Evolutionary conservation across 176 grass and related monocot genomes (phyloP).

Genomic region (Rhynchospora pubera): DNA sequence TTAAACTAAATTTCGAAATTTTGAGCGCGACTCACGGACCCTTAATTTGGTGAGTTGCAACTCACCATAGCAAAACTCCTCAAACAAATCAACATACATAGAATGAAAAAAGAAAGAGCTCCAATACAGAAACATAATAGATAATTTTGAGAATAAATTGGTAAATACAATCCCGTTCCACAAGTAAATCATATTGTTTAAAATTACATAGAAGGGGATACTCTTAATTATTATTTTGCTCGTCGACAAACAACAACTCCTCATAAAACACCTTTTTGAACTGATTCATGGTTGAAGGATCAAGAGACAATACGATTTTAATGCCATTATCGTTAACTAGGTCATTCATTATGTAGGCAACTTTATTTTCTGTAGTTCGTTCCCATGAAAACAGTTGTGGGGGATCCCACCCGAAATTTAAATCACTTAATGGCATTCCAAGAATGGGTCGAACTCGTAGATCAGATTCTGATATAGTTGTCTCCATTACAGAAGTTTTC

Average conservation of each 20-base stretch:
- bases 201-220: no score
- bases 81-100: no score
- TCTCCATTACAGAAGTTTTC: not conserved
- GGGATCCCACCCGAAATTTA: conserved; percentile 3
- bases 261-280: not conserved
- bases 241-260: not conserved
- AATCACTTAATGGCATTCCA: not conserved
- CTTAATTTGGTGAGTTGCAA: no score
- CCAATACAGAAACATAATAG: no score
- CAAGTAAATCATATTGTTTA: no score
- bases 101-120: no score
- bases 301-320: not conserved
- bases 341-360: conserved; percentile 1
- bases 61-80: no score
- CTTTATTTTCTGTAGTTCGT: not conserved
- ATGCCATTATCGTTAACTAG: not conserved
- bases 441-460: not conserved
- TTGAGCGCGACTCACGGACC: no score
- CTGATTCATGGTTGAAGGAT: not conserved
- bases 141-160: no score
- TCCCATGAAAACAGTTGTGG: not conserved
- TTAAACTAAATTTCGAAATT: no score
- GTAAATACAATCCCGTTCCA: no score
- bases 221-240: not conserved
- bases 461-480: not conserved